Evolutionary conservation across 306 rosid genomes (phyloP), one percentile per base, ranked within the genome.

Genomic region (Vachellia collinsii): DNA sequence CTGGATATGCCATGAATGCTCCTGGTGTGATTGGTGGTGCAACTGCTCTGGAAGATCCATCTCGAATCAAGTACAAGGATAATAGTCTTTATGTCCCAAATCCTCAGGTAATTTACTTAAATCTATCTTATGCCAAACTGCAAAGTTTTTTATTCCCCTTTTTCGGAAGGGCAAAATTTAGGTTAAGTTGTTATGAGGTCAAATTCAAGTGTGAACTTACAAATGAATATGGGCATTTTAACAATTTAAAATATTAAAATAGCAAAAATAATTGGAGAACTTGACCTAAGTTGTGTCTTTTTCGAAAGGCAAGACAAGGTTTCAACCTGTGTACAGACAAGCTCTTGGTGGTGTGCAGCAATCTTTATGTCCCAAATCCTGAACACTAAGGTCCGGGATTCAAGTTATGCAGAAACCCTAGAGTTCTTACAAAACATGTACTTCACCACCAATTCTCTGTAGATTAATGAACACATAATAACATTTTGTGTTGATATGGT

Each of bases 11-110:
- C 75, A 88, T 96, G 77, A 90, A 88, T 58, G 74, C 93, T 82
- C 94, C 95, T 43, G 96, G 99, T 42, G 97, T 91, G 43, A 94
- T 91, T 77, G 99, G 98, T 47, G 90, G 93, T 81, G 93, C 97
- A 23, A 22, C 93, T 17, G 90, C 87, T 77, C 81, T 93, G 22
- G 99, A 96, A 79, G 99, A 96, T 85, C 90, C 98, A 65, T 93
- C 97, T 72, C 91, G 97, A 76, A 85, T 96, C 72, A 96, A 96
- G 85, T 96, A 90, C 89, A 96, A 93, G 81, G 99, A 93, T 84
- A 91, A 89, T 53, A 91, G 89, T 85, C 91, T 93, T 38, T 96
- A 93, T 78, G 94, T 92, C 43, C 90, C 98, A 43, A 96, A 92
- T 92, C 97, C 98, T 51, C 99, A 93, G 99, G 99, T 96, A 76